phyloP scores from a whole-genome alignment of 331 rosid species.

The Saraca asoca region DNA sequence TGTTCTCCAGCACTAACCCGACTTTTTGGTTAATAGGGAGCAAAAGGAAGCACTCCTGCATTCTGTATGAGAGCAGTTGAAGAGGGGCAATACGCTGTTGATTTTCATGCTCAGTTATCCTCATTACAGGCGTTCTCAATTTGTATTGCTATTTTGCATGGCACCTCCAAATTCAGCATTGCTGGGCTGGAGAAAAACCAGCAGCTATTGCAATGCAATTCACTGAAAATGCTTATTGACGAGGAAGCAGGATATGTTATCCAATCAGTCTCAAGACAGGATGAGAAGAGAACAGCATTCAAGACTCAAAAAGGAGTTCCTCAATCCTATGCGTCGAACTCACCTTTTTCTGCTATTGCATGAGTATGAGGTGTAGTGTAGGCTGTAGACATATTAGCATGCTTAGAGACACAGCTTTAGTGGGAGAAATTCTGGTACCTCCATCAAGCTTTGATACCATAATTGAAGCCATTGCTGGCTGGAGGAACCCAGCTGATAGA shows the following conservation, averaged over 20 bases:
- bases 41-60: constrained; percentile 67
- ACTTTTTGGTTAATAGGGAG: constrained; percentile 57
- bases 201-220: constrained; percentile 51
- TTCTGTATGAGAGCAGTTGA: constrained; percentile 63
- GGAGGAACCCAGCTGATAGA: constrained; percentile 33
- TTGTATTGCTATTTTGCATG: constrained; percentile 80
- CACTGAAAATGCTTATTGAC: constrained; percentile 72
- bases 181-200: constrained; percentile 41
- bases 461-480: constrained; percentile 19
- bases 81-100: constrained; percentile 76
- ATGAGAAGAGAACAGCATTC: constrained; percentile 48
- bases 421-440: constrained; percentile 4
- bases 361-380: constrained; percentile 50
- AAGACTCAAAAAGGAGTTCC: constrained; percentile 64
- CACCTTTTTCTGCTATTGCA: constrained; percentile 85
- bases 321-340: constrained; percentile 56
- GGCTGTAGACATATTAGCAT: constrained; percentile 26
- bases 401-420: constrained; percentile 17
- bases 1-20: constrained; percentile 17
- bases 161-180: constrained; percentile 49
- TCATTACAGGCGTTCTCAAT: constrained; percentile 89
- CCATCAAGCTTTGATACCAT: not conserved
- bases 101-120: constrained; percentile 89
- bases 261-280: constrained; percentile 57
- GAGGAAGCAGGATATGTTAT: constrained; percentile 63